Evolutionary conservation across 371 early-diverging fungal genomes (phyloP).

Genomic region (Smittium mucronatum): DNA sequence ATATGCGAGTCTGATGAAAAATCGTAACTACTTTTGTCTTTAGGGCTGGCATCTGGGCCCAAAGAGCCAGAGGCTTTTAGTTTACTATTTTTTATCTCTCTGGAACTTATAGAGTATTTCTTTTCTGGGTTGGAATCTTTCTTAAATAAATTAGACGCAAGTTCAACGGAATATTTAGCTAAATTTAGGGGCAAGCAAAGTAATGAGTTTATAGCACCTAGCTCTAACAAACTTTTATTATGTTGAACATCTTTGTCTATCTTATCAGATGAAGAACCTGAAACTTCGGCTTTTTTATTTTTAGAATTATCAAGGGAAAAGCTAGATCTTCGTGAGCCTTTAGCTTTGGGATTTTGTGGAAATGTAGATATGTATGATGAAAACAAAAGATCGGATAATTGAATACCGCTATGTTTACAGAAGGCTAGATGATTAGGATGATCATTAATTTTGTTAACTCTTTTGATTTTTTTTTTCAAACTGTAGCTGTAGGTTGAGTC

Average conservation of each 20-base stretch:
- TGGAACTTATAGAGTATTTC: not conserved
- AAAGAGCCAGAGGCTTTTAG: too few species aligned
- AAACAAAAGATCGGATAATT: slow-evolving; percentile 29
- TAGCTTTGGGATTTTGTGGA: not conserved
- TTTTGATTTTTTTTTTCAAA: not conserved
- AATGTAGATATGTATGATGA: slow-evolving; percentile 29
- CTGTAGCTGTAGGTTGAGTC: slow-evolving; percentile 17
- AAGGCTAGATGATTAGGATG: slow-evolving; percentile 32
- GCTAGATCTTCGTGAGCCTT: not conserved
- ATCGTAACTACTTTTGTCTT: too few species aligned
- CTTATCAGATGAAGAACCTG: too few species aligned
- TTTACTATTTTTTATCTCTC: not conserved
- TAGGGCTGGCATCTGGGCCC: too few species aligned
- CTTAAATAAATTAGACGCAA: not conserved
- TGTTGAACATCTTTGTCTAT: too few species aligned
- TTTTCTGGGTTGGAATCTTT: not conserved
- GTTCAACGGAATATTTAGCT: not conserved
- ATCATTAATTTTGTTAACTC: slow-evolving; percentile 14
- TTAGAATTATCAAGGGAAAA: not conserved
- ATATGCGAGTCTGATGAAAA: too few species aligned
- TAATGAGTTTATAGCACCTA: too few species aligned
- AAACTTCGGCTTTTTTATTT: too few species aligned
- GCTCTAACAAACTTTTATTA: too few species aligned
- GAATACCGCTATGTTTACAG: slow-evolving; percentile 32
- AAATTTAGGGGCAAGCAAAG: not conserved